Evolutionary conservation across 495 filamentous ascomycete species (phyloP), one percentile per base, ranked within the genome.

Genomic region (Margaritispora aquatica): DNA sequence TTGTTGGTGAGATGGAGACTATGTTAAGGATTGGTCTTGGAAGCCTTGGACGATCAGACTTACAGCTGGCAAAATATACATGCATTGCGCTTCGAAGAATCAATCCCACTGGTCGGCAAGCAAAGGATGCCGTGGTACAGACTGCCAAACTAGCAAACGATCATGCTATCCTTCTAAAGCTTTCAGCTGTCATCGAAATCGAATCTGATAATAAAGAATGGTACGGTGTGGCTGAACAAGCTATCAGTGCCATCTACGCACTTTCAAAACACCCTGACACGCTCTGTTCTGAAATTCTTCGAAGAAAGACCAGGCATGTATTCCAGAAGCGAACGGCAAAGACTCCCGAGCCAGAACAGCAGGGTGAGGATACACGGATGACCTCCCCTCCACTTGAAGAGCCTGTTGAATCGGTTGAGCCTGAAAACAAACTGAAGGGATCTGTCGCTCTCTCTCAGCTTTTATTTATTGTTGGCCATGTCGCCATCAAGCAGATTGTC

Each of bases 401-500:
- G 15, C 7, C 20, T n/a, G 38, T 44, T 3, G 38, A n/a, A 15
- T 34, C 61, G 24, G 47, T 24, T 4, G 57, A 61, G 21, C 20
- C 59, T 21, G 66, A 67, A 54, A 69, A 73, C 19, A 77, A 76
- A 61, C 78, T 85, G 62, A 85, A 84, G 59, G 80, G 81, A 11
- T 84, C 89, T 3, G 80, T 89, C 27, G 87, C 83, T 1, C 78
- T 99, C 0, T 94, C 93, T 0, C 95, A 97, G 62, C 80, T 99
- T 1, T 79, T 99, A 4, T 99, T 96, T 71, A 85, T 96, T 53
- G 93, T 98, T 54, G 94, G 93, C 4, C 93, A 98, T 67, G 89
- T 97, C 58, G 92, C 93, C 26, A 90, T 98, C 73, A 98, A 98
- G 71, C 94, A 99, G 66, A 99, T 97, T 59, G 94, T 99, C n/a